phyloP scores from a whole-genome alignment of 2,329 filamentous ascomycete genomes.

The Neocucurbitaria cava region DNA sequence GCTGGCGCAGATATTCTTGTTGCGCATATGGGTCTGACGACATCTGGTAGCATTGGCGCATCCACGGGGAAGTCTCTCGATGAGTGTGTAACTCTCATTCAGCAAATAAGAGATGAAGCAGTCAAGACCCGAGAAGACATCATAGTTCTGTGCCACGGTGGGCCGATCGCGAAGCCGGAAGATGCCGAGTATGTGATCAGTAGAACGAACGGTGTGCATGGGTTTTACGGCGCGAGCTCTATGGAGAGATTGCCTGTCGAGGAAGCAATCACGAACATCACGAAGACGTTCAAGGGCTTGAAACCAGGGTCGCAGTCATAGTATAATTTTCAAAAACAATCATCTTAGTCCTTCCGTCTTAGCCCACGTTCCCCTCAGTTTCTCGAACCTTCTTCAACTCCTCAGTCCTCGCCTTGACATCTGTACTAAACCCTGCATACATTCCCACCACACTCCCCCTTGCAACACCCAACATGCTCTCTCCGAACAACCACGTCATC shows the following conservation, averaged over 20 bases:
- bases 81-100: slow-evolving; percentile 67
- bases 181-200: slow-evolving; percentile 70
- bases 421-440: slow-evolving; percentile 1
- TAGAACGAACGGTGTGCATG: slow-evolving; percentile 69
- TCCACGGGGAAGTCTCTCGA: slow-evolving; percentile 67
- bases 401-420: slow-evolving; percentile 5
- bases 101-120: slow-evolving; percentile 69
- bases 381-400: too few relatives aligned
- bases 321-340: too few relatives aligned
- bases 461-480: neutral
- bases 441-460: neutral
- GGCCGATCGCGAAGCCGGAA: slow-evolving; percentile 68
- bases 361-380: too few relatives aligned
- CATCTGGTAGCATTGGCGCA: slow-evolving; percentile 69
- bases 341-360: too few relatives aligned
- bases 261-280: slow-evolving; percentile 66
- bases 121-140: slow-evolving; percentile 63
- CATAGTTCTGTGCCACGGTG: slow-evolving; percentile 74
- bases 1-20: slow-evolving; percentile 73
- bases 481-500: slow-evolving; percentile 6
- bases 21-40: slow-evolving; percentile 73
- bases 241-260: slow-evolving; percentile 75
- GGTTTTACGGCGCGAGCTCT: slow-evolving; percentile 74
- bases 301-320: slow-evolving; percentile 15
- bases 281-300: slow-evolving; percentile 60